Conservation (phyloP, 257 asterid genomes). For the Solanum phureja region DNA sequence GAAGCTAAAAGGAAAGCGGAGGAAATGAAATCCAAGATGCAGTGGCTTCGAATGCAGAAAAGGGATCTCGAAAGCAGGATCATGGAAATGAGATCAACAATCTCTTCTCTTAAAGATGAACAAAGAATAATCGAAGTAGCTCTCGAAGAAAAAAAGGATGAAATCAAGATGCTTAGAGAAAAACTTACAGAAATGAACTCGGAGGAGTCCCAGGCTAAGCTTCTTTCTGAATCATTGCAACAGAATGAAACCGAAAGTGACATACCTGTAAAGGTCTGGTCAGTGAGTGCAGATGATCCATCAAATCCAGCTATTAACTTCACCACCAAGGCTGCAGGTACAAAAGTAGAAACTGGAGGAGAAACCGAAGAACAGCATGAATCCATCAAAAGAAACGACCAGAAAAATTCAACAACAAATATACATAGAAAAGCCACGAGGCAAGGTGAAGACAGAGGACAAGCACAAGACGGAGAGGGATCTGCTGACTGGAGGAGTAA, state of each 20-base stretch:
- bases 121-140: slow-evolving; percentile 30
- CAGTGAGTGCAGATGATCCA: slow-evolving; percentile 23
- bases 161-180: slow-evolving; percentile 31
- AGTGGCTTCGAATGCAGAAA: slow-evolving; percentile 35
- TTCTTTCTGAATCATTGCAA: slow-evolving; percentile 14
- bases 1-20: slow-evolving; percentile 39
- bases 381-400: background rate
- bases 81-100: slow-evolving; percentile 49
- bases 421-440: background rate
- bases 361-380: background rate
- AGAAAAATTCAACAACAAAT: background rate
- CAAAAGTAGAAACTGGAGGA: background rate
- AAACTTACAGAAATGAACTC: background rate
- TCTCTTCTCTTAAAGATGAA: slow-evolving; percentile 57
- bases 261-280: slow-evolving; percentile 15
- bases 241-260: slow-evolving; percentile 32
- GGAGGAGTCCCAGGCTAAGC: slow-evolving; percentile 16
- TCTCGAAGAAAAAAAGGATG: slow-evolving; percentile 41
- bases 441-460: slow-evolving; percentile 2
- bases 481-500: background rate
- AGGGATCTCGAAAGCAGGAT: slow-evolving; percentile 29
- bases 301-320: slow-evolving; percentile 7
- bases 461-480: background rate
- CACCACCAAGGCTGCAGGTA: background rate
- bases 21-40: slow-evolving; percentile 40